A percentile compares a stretch with the other conserved stretches of the same genome.
phyloP scores from a whole-genome alignment of 2,329 filamentous ascomycete genomes.

The Metarhizium robertsii region DNA sequence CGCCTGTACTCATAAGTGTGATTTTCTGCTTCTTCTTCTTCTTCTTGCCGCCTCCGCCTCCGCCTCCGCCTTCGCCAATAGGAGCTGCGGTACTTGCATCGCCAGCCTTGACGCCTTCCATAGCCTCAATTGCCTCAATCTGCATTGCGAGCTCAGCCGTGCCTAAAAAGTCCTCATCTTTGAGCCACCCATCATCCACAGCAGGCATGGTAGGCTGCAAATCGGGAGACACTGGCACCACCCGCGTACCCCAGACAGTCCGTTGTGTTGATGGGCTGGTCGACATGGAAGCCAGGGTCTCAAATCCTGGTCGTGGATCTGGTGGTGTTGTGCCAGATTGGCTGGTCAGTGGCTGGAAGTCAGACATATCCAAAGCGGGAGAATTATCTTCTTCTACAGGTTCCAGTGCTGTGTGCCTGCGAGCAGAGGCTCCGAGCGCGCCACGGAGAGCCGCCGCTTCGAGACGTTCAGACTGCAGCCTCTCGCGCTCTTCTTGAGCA shows the following conservation, averaged over 20 bases:
- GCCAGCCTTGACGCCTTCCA: slow-evolving; percentile 17
- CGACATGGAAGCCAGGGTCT: slow-evolving; percentile 64
- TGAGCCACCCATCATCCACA: slow-evolving; percentile 73
- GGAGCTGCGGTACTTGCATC: slow-evolving; percentile 5
- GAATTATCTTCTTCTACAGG: slow-evolving; percentile 26
- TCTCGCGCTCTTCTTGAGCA: slow-evolving; percentile 75
- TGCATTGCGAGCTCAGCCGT: slow-evolving; percentile 51
- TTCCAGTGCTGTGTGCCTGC: slow-evolving; percentile 23
- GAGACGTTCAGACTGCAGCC: slow-evolving; percentile 69
- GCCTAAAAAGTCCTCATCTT: slow-evolving; percentile 65
- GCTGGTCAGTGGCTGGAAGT: slow-evolving; percentile 55
- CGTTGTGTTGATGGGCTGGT: slow-evolving; percentile 67
- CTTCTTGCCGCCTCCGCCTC: slow-evolving; percentile 40
- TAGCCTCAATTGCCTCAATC: slow-evolving; percentile 43
- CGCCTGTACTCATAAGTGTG: slow-evolving; percentile 60
- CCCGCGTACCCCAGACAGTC: slow-evolving; percentile 89
- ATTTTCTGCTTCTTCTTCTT: slow-evolving; percentile 64
- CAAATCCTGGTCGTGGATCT: slow-evolving; percentile 51
- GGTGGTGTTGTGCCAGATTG: slow-evolving; percentile 44
- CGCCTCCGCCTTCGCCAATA: slow-evolving; percentile 14
- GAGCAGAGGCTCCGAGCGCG: slow-evolving; percentile 24
- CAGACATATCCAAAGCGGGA: slow-evolving; percentile 41
- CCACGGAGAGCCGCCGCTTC: slow-evolving; percentile 62
- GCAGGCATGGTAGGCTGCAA: slow-evolving; percentile 27
- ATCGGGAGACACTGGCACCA: slow-evolving; percentile 51